A percentile compares a stretch with the other conserved stretches of the same genome.
phyloP scores from a whole-genome alignment of 2,329 filamentous ascomycete species.

The Colletotrichum chlorophyti region DNA sequence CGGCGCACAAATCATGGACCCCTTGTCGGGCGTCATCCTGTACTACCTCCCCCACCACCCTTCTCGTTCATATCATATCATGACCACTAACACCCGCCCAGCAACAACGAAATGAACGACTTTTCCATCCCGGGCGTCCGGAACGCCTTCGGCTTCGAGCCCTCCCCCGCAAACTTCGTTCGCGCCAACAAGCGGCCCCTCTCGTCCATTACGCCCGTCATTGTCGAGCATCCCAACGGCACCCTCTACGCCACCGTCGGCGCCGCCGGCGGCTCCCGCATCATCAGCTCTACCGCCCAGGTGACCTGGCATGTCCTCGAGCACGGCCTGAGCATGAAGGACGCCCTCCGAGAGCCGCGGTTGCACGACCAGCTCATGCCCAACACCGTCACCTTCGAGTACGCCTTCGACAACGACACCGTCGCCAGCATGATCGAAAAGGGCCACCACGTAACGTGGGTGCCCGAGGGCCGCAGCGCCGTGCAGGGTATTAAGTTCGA shows the following conservation, averaged over 20 bases:
- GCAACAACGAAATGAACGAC: constrained; percentile 75
- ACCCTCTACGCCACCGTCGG: constrained; percentile 74
- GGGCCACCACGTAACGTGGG: constrained; percentile 77
- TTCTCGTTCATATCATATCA: not conserved
- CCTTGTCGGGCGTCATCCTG: constrained; percentile 83
- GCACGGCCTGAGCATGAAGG: constrained; percentile 59
- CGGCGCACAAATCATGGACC: constrained; percentile 79
- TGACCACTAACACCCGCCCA: constrained; percentile 32
- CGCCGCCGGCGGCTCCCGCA: constrained; percentile 81
- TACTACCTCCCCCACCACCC: constrained; percentile 43
- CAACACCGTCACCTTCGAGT: constrained; percentile 72
- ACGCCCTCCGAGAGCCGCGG: constrained; percentile 71
- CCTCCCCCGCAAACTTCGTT: constrained; percentile 82
- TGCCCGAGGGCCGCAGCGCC: constrained; percentile 67
- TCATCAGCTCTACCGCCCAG: constrained; percentile 81
- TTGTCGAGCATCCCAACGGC: constrained; percentile 69
- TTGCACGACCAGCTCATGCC: constrained; percentile 86
- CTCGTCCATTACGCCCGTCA: constrained; percentile 81
- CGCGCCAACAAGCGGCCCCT: constrained; percentile 81
- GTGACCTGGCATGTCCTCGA: constrained; percentile 77
- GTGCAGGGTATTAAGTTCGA: constrained; percentile 72
- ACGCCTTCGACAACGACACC: constrained; percentile 68
- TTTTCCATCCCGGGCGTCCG: constrained; percentile 81
- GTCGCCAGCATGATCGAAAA: constrained; percentile 66
- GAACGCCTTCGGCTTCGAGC: constrained; percentile 87